A percentile compares a stretch with the other conserved stretches of the same genome.
Conservation (phyloP, 257 asterid genomes). For the Solanum gracilifrons region DNA sequence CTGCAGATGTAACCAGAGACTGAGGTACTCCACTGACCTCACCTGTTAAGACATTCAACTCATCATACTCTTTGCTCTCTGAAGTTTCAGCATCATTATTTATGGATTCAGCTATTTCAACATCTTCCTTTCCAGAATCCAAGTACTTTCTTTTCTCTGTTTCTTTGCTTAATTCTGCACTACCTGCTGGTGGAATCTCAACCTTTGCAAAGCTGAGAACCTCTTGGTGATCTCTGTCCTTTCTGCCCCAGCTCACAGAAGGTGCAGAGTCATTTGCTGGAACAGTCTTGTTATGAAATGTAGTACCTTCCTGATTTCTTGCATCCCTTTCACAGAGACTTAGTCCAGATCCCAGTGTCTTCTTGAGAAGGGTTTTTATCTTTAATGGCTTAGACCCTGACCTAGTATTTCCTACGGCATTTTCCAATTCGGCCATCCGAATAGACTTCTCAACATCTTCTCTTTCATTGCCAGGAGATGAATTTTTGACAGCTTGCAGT, state of each 20-base stretch:
- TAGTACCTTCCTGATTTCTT: constrained; percentile 31
- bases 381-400: constrained; percentile 20
- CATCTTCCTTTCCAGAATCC: constrained; percentile 21
- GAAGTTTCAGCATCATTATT: constrained; percentile 41
- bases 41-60: constrained; percentile 7
- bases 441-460: constrained; percentile 9
- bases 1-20: constrained; percentile 6
- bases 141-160: constrained; percentile 24
- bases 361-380: constrained; percentile 36
- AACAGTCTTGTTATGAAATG: constrained; percentile 19
- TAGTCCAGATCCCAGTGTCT: constrained; percentile 44
- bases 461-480: constrained; percentile 9
- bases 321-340: constrained; percentile 21
- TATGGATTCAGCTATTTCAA: constrained; percentile 1
- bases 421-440: constrained; percentile 10
- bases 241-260: constrained; percentile 12
- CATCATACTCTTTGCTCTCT: constrained; percentile 15
- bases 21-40: constrained; percentile 8
- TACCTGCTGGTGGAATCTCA: constrained; percentile 9
- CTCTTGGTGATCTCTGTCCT: constrained; percentile 7
- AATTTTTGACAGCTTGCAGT: constrained; percentile 13
- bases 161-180: neutral
- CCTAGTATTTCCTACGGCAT: constrained; percentile 16
- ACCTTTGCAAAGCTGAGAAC: constrained; percentile 15
- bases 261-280: constrained; percentile 3